Conservation (phyloP, 1,284 basidiomycete species). For the Sphaerobolus stellatus region DNA sequence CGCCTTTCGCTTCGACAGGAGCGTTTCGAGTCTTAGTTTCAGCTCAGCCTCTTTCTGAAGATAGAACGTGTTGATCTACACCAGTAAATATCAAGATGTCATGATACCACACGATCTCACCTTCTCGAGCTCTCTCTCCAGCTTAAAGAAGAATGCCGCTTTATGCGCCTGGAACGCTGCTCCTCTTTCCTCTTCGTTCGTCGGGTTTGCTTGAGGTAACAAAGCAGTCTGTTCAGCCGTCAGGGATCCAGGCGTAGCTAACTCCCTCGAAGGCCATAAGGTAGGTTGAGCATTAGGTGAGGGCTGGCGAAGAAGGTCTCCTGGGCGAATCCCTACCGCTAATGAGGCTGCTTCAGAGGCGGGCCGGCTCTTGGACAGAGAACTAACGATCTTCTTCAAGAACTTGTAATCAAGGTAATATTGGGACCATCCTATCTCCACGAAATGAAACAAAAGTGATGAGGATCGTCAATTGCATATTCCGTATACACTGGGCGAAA, state of each 20-base stretch:
- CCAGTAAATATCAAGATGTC: too few species aligned
- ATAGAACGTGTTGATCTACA: constrained; percentile 98
- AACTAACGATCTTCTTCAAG: constrained; percentile 98
- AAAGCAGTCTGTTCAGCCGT: constrained; percentile 1
- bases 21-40: constrained; percentile 86
- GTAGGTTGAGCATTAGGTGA: constrained; percentile 1
- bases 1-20: constrained; percentile 90
- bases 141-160: constrained; percentile 98
- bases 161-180: constrained; percentile 90
- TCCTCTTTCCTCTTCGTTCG: constrained; percentile 66
- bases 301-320: constrained; percentile 40
- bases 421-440: constrained; percentile 86
- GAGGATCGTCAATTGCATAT: too few species aligned
- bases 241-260: constrained; percentile 3
- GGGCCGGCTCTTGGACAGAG: constrained; percentile 88
- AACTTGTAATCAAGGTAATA: constrained; percentile 99
- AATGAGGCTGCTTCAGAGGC: constrained; percentile 87
- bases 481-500: too few species aligned
- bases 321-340: constrained; percentile 79
- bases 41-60: constrained; percentile 97
- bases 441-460: too few species aligned
- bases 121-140: constrained; percentile 98
- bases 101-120: too few species aligned
- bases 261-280: constrained; percentile 12
- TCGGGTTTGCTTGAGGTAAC: constrained; percentile 40